These are phyloP conservation scores for Pseudozyma hubeiensis DNA, from an alignment of 1,284 basidiomycete species.

Conservation along the genomic window DNA sequence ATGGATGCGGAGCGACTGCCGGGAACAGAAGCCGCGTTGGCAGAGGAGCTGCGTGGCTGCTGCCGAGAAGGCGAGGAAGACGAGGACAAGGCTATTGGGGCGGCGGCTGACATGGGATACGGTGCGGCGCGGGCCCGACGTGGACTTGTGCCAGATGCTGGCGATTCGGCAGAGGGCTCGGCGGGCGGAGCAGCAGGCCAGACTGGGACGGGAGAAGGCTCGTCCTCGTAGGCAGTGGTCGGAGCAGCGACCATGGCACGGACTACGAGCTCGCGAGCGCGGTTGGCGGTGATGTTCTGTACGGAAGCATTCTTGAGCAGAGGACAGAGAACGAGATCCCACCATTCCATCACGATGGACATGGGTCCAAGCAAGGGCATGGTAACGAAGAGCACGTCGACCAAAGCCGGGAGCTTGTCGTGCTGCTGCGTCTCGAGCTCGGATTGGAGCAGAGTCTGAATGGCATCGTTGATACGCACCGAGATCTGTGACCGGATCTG, in stretches of 20 bases:
- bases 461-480: constrained; percentile 41
- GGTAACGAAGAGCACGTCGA: constrained; percentile 53
- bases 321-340: constrained; percentile 61
- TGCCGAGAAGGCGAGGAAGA: constrained; percentile 25
- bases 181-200: constrained; percentile 35
- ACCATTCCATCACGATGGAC: constrained; percentile 61
- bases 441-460: constrained; percentile 39
- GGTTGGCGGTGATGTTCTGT: constrained; percentile 39
- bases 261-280: constrained; percentile 57
- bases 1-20: constrained; percentile 35
- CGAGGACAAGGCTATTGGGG: constrained; percentile 15
- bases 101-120: constrained; percentile 45
- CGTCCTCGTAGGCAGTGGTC: constrained; percentile 56
- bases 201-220: constrained; percentile 36
- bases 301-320: constrained; percentile 53
- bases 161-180: constrained; percentile 1
- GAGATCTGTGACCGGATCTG: constrained; percentile 53
- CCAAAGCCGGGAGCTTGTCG: constrained; percentile 39
- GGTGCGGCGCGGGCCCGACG: constrained; percentile 47
- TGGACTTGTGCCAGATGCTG: constrained; percentile 12
- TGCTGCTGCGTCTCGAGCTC: constrained; percentile 48
- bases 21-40: constrained; percentile 9
- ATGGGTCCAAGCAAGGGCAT: constrained; percentile 46
- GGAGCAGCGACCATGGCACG: constrained; percentile 54
- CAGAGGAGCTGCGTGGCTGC: constrained; percentile 19